These are phyloP conservation scores for Ogataea henricii DNA, from an alignment of 805 yeast species.

Conservation along the genomic window DNA sequence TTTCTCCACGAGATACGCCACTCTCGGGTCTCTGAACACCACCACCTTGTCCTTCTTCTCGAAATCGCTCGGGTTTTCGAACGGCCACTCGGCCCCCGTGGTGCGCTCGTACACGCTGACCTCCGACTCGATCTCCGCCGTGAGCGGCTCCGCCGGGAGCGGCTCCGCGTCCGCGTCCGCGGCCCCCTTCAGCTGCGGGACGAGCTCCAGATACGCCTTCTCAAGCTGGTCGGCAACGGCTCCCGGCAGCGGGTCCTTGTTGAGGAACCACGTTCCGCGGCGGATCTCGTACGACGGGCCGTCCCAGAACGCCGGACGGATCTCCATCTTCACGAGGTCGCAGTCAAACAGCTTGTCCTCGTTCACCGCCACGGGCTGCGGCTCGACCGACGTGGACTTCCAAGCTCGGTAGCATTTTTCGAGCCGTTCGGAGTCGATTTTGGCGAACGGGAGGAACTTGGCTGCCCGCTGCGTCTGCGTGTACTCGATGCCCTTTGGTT, in stretches of 20 bases:
- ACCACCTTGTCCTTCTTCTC: slow-evolving; percentile 30
- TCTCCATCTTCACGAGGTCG: slow-evolving; percentile 51
- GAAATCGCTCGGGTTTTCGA: slow-evolving; percentile 25
- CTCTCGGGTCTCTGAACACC: slow-evolving; percentile 27
- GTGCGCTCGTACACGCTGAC: slow-evolving; percentile 30
- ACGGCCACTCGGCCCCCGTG: slow-evolving; percentile 30
- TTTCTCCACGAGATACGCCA: slow-evolving; percentile 30
- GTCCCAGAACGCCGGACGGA: slow-evolving; percentile 81
- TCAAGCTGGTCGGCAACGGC: slow-evolving; percentile 62
- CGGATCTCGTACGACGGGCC: slow-evolving; percentile 85
- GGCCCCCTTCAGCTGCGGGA: slow-evolving; percentile 17
- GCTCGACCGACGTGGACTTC: slow-evolving; percentile 4
- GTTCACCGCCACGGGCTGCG: slow-evolving; percentile 56
- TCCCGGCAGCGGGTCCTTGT: slow-evolving; percentile 55
- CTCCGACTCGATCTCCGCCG: slow-evolving; percentile 26
- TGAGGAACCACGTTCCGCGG: slow-evolving; percentile 82
- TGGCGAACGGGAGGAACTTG: slow-evolving; percentile 69
- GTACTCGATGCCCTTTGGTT: slow-evolving; percentile 64
- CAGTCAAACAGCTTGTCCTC: slow-evolving; percentile 83
- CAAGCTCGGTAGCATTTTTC: slow-evolving; percentile 49
- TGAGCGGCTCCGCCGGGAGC: slow-evolving; percentile 13
- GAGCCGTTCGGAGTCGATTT: slow-evolving; percentile 58
- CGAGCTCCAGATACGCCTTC: slow-evolving; percentile 43
- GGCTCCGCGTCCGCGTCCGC: slow-evolving; percentile 2
- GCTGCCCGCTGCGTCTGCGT: slow-evolving; percentile 50